Base-by-base conservation (phyloP, 352 stramenopile genomes). In the Phytophthora palmivora region DNA sequence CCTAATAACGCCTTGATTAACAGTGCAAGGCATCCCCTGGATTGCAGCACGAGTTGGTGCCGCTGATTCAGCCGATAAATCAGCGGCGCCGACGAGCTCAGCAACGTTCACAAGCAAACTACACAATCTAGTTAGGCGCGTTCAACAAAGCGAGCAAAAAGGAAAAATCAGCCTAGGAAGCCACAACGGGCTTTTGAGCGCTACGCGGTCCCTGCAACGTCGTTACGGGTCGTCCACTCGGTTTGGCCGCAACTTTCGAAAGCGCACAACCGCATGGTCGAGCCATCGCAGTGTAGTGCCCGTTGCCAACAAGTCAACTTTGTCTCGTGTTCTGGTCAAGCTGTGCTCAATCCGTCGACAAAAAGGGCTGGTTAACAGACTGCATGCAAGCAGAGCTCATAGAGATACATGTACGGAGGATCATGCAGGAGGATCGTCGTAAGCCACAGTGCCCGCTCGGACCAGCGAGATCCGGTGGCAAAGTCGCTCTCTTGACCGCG, bases 261-360 rank as follows among this genome's bases (percentile, higher is more conserved):
- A n/a, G n/a, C 22, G 22, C 16, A 49, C 63, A 41, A 72, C 45
- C 38, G 24, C 49, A 67, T 71, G 56, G 44, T 71, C 57, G 50
- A 62, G 43, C 3, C 44, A 44, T 72, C 49, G 63, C 44, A 22
- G 45, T n/a, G n/a, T 12, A 28, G 15, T 61, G 26, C 28, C 18
- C 36, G 45, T 45, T 61, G 24, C 24, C 47, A n/a, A n/a, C n/a
- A 38, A 45, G 48, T 26, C 16, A 38, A 16, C 36, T 42, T 15
- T 22, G 33, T 22, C 15, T 26, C 19, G 14, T 33, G 32, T 39
- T 28, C 24, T 28, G 24, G 26, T 22, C 22, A 19, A 14, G 16
- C 37, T 18, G 2, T 28, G 6, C 24, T 28, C 24, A 28, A 28
- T 28, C 24, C 24, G 11, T 15, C 15, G 18, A 33, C 32, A 54